These are phyloP conservation scores for Verbascum thapsus DNA, from an alignment of 257 asterid genomes.

Conservation along the genomic window DNA sequence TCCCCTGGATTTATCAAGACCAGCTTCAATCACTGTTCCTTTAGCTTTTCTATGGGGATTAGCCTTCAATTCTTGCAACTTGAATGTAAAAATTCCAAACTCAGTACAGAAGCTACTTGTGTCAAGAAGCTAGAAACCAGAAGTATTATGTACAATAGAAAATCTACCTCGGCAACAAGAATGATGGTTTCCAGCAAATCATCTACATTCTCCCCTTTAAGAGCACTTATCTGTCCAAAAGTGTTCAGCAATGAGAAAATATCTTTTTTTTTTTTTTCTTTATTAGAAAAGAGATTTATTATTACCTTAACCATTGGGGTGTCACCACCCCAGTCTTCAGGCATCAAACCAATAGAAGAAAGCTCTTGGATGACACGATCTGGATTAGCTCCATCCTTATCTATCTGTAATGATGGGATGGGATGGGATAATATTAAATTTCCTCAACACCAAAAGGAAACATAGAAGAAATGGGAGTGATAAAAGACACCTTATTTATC, in stretches of 20 bases:
- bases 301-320: conserved; percentile 86
- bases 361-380: conserved; percentile 92
- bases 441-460: conserved; percentile 22
- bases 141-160: conserved; percentile 17
- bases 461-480: conserved; percentile 16
- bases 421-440: conserved; percentile 24
- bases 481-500: conserved; percentile 70
- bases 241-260: conserved; percentile 24
- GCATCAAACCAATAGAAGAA: conserved; percentile 86
- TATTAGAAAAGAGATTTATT: conserved; percentile 27
- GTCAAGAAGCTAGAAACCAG: conserved; percentile 19
- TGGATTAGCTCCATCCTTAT: conserved; percentile 91
- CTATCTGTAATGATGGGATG: conserved; percentile 58
- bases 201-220: conserved; percentile 92
- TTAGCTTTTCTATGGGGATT: conserved; percentile 90
- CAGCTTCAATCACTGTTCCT: conserved; percentile 97
- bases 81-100: conserved; percentile 15
- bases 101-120: conserved; percentile 20
- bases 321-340: conserved; percentile 99
- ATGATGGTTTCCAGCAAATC: conserved; percentile 91
- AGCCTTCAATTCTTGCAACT: conserved; percentile 99
- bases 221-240: conserved; percentile 85
- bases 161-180: conserved; percentile 96
- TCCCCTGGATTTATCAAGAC: conserved; percentile 94
- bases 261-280: not conserved